Evolutionary conservation across 192 early-diverging fungal species (phyloP).

Genomic region (Coemansia sp.): DNA sequence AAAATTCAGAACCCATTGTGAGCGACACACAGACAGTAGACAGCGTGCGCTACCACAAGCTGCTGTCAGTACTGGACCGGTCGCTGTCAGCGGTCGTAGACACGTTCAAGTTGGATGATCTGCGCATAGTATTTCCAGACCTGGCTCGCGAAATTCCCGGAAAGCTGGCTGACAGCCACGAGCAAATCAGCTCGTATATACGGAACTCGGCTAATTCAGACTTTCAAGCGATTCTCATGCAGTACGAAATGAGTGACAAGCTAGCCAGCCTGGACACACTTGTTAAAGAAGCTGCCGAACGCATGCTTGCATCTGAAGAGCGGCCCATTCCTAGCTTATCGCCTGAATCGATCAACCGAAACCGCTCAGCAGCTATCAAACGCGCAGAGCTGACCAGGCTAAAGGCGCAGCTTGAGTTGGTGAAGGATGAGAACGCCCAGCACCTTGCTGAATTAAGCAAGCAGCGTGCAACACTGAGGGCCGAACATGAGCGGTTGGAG

Average conservation of each 20-base stretch:
- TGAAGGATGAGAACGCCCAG: slow-evolving; percentile 28
- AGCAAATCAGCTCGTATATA: slow-evolving; percentile 49
- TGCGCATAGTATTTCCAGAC: slow-evolving; percentile 36
- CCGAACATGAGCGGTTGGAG: slow-evolving; percentile 20
- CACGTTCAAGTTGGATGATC: slow-evolving; percentile 38
- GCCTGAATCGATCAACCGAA: slow-evolving; percentile 44
- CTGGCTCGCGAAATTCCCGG: slow-evolving; percentile 46
- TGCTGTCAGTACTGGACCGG: slow-evolving; percentile 48
- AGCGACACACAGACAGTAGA: slow-evolving; percentile 11
- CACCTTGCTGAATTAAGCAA: slow-evolving; percentile 11
- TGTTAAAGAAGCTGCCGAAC: slow-evolving; percentile 34
- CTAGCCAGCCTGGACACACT: slow-evolving; percentile 36
- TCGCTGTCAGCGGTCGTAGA: slow-evolving; percentile 49
- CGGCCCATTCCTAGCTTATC: slow-evolving; percentile 27
- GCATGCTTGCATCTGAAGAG: slow-evolving; percentile 12
- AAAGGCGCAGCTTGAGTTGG: slow-evolving; percentile 19
- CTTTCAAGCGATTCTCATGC: slow-evolving; percentile 51
- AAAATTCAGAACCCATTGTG: background rate
- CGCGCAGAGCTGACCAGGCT: slow-evolving; percentile 33
- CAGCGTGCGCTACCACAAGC: slow-evolving; percentile 48
- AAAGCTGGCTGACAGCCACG: slow-evolving; percentile 46
- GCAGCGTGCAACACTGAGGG: slow-evolving; percentile 14
- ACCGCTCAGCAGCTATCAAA: slow-evolving; percentile 39
- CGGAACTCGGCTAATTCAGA: slow-evolving; percentile 49
- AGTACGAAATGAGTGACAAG: slow-evolving; percentile 46